Evolutionary conservation across 176 grass and related monocot genomes (phyloP).

Genomic region (Aegilops sharonensis): DNA sequence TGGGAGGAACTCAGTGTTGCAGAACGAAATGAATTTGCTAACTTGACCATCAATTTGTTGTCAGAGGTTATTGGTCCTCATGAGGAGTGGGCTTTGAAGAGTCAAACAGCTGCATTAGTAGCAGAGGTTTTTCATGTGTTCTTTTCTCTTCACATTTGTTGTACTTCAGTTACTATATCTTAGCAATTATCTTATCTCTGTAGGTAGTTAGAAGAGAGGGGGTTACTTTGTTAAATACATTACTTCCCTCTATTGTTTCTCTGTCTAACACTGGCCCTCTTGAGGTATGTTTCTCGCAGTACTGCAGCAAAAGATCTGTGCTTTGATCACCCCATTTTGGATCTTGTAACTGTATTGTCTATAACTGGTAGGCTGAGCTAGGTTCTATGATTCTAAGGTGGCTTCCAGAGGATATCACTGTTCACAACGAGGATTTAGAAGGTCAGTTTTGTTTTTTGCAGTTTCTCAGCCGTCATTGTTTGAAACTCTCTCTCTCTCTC

Average conservation of each 20-base stretch:
- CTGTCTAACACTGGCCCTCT: conserved; percentile 71
- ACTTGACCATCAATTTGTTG: conserved; percentile 76
- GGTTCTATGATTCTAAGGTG: conserved; percentile 95
- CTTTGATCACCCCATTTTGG: not conserved
- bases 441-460: conserved; percentile 35
- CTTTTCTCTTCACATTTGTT: conserved; percentile 18
- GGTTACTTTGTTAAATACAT: conserved; percentile 72
- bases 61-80: conserved; percentile 68
- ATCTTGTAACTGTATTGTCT: conserved; percentile 29
- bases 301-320: conserved; percentile 22
- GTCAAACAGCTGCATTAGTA: conserved; percentile 94
- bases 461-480: conserved; percentile 14
- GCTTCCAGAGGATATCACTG: conserved; percentile 99
- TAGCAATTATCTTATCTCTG: conserved; percentile 34
- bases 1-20: conserved; percentile 84
- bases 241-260: conserved; percentile 82
- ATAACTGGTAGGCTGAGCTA: conserved; percentile 78
- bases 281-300: conserved; percentile 52
- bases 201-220: conserved; percentile 98
- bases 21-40: conserved; percentile 92
- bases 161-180: conserved; percentile 19
- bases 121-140: conserved; percentile 65
- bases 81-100: conserved; percentile 98
- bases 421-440: conserved; percentile 98
- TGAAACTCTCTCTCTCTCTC: not conserved